These are phyloP conservation scores for Pholiota microspora DNA, from an alignment of 768 basidiomycete species.

Conservation along the genomic window DNA sequence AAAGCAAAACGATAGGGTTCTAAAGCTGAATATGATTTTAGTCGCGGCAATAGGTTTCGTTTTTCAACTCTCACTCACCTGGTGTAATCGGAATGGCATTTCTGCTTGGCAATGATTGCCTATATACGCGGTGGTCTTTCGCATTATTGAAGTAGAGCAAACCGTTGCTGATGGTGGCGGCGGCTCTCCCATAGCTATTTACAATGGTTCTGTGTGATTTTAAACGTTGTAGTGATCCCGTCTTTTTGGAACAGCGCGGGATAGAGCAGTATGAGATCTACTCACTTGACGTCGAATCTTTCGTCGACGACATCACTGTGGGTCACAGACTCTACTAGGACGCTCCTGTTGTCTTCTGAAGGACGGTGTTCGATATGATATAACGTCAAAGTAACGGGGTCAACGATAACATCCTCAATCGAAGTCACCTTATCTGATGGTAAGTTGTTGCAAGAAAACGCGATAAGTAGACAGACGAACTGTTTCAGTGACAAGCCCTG, in stretches of 20 bases:
- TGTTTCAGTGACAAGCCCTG: background rate
- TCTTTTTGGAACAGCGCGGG: background rate
- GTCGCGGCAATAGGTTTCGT: constrained; percentile 6
- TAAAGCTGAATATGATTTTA: constrained; percentile 32
- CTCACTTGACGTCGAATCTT: constrained; percentile 44
- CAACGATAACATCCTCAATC: constrained; percentile 44
- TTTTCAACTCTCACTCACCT: constrained; percentile 34
- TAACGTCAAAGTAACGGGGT: constrained; percentile 48
- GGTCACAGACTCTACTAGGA: constrained; percentile 48
- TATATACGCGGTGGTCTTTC: constrained; percentile 43
- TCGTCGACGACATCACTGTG: constrained; percentile 47
- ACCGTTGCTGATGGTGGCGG: constrained; percentile 46
- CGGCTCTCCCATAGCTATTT: constrained; percentile 67
- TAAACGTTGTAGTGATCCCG: background rate
- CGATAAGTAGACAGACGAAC: background rate
- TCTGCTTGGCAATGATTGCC: constrained; percentile 27
- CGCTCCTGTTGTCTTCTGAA: constrained; percentile 39
- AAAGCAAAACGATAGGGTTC: constrained; percentile 55
- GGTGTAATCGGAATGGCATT: constrained; percentile 60
- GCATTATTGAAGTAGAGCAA: constrained; percentile 52
- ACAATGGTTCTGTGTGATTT: constrained; percentile 43
- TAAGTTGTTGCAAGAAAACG: background rate
- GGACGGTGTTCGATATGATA: constrained; percentile 62
- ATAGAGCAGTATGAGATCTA: background rate
- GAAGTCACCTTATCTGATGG: constrained; percentile 26